These are phyloP conservation scores for Anacardium occidentale DNA, from an alignment of 345 rosid species.

Conservation along the genomic window DNA sequence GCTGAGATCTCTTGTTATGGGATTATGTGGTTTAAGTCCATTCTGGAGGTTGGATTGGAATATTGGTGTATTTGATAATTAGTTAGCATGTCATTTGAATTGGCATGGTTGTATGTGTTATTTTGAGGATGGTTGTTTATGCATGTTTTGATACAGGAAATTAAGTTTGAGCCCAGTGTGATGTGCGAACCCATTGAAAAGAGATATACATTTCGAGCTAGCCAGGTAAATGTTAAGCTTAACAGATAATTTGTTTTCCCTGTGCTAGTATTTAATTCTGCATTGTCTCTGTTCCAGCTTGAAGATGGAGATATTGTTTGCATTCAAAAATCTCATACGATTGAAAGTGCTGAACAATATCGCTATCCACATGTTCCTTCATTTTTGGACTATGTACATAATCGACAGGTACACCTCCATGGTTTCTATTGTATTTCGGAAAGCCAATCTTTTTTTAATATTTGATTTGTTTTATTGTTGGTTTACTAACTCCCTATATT, in stretches of 20 bases:
- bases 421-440: not conserved
- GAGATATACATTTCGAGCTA: slow-evolving; percentile 45
- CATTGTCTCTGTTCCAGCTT: slow-evolving; percentile 40
- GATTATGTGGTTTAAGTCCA: not conserved
- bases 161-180: slow-evolving; percentile 63
- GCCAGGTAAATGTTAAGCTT: slow-evolving; percentile 46
- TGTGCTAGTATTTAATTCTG: slow-evolving; percentile 1
- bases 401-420: slow-evolving; percentile 49
- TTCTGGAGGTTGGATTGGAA: slow-evolving; percentile 2
- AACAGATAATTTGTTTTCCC: not conserved
- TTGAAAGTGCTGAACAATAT: slow-evolving; percentile 39
- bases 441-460: not conserved
- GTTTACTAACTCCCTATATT: not conserved
- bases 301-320: slow-evolving; percentile 81
- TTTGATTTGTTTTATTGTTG: not conserved
- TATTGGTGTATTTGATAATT: not conserved
- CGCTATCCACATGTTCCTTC: slow-evolving; percentile 69
- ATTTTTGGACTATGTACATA: slow-evolving; percentile 71
- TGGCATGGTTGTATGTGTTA: not conserved
- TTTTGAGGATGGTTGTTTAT: not conserved
- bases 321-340: slow-evolving; percentile 54
- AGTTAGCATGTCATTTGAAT: not conserved
- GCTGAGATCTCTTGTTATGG: not conserved
- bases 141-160: slow-evolving; percentile 49
- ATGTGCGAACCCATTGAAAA: slow-evolving; percentile 69